These are phyloP conservation scores for Fusarium heterosporum DNA, from an alignment of 2,329 filamentous ascomycete genomes.

Conservation along the genomic window DNA sequence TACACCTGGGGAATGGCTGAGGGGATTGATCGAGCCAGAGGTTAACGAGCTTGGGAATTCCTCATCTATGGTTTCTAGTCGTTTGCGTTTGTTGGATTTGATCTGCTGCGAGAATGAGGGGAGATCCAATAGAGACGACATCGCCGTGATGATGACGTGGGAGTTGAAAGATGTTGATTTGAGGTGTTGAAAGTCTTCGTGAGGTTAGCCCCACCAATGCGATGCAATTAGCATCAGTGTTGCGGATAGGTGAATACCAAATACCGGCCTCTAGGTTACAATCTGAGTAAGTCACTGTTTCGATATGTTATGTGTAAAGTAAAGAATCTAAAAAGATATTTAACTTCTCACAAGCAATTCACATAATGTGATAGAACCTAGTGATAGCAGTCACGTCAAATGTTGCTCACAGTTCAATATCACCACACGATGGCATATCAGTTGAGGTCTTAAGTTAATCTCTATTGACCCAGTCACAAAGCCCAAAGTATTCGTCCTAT, in stretches of 20 bases:
- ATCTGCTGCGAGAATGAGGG: slow-evolving; percentile 35
- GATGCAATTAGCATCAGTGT: background rate
- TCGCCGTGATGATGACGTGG: slow-evolving; percentile 9
- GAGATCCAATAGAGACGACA: slow-evolving; percentile 39
- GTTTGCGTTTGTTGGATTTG: slow-evolving; percentile 42
- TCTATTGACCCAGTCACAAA: slow-evolving; percentile 40
- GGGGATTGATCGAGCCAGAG: slow-evolving; percentile 62
- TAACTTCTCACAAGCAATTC: background rate
- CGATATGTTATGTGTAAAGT: background rate
- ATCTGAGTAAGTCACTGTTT: background rate
- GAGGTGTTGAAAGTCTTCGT: slow-evolving; percentile 16
- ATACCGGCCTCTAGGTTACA: background rate
- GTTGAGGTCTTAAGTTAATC: slow-evolving; percentile 24
- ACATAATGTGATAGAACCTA: background rate
- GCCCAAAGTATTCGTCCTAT: slow-evolving; percentile 41
- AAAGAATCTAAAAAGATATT: background rate
- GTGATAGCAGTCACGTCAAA: background rate
- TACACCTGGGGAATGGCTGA: slow-evolving; percentile 64
- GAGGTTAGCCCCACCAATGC: slow-evolving; percentile 28
- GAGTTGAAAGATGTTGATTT: slow-evolving; percentile 1
- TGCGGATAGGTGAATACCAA: background rate
- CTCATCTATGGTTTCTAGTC: background rate
- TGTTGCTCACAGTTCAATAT: background rate
- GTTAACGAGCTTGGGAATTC: slow-evolving; percentile 43
- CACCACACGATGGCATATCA: slow-evolving; percentile 15